phyloP scores from a whole-genome alignment of 768 basidiomycete genomes.

The Agrocybe pediades region DNA sequence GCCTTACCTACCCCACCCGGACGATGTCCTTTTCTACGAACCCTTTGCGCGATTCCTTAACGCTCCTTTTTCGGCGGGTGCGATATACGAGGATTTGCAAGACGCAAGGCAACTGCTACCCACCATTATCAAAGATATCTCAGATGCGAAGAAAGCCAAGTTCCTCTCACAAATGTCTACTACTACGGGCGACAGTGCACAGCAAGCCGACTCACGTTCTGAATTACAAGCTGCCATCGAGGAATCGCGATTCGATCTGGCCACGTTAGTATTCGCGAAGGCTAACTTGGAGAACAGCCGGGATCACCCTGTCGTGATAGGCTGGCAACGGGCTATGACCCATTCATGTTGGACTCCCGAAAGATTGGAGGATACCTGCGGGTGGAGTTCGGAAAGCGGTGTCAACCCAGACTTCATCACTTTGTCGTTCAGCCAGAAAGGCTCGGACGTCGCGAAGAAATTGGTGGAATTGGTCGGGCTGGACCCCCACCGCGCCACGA shows the following conservation, averaged over 20 bases:
- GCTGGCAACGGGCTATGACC: not conserved
- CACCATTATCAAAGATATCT: not conserved
- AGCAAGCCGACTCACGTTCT: not conserved
- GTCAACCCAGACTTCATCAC: not conserved
- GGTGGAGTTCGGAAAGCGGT: not conserved
- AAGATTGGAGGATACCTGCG: not conserved
- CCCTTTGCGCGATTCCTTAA: constrained; percentile 6
- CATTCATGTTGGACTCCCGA: not conserved
- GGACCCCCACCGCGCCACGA: not conserved
- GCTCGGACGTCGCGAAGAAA: not conserved
- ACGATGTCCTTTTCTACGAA: not conserved
- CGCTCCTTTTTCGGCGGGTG: not conserved
- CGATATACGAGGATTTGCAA: not conserved
- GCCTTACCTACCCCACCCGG: not conserved
- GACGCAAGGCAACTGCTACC: not conserved
- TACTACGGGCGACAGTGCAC: not conserved
- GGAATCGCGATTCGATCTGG: not conserved
- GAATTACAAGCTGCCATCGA: not conserved
- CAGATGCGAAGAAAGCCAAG: not conserved
- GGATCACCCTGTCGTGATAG: not conserved
- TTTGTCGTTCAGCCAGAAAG: not conserved
- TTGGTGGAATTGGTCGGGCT: not conserved
- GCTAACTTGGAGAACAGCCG: not conserved
- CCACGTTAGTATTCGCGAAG: not conserved
- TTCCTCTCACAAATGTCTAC: not conserved